Evolutionary conservation across 192 early-diverging fungal species (phyloP).

Genomic region (Diversispora eburnea): DNA sequence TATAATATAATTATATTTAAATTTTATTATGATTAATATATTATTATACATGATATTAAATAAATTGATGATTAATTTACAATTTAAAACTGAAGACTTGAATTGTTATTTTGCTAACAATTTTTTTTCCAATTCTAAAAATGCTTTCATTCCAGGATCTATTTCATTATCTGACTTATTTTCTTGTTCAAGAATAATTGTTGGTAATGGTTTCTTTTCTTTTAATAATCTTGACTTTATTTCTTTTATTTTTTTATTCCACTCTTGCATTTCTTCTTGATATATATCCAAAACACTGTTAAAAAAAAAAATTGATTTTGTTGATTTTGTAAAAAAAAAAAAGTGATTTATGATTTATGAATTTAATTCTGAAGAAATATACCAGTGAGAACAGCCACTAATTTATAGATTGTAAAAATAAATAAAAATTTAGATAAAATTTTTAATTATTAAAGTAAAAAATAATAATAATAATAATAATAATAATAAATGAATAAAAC

Average conservation of each 20-base stretch:
- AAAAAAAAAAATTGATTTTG: neutral
- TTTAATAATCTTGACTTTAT: constrained; percentile 1
- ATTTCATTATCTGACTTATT: constrained; percentile 32
- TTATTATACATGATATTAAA: too few species aligned
- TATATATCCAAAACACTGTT: constrained; percentile 24
- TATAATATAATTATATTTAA: too few species aligned
- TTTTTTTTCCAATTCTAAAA: constrained; percentile 47
- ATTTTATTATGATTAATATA: too few species aligned
- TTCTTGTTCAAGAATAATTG: neutral
- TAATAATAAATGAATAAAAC: neutral
- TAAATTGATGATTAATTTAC: too few species aligned
- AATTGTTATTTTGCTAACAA: constrained; percentile 10
- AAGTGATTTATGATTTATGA: neutral
- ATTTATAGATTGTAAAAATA: too few species aligned
- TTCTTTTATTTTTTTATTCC: constrained; percentile 6
- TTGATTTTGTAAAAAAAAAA: neutral
- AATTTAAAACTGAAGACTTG: too few species aligned
- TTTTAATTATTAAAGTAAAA: too few species aligned
- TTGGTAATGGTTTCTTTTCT: constrained; percentile 15
- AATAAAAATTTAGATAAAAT: too few species aligned
- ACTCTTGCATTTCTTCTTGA: constrained; percentile 15
- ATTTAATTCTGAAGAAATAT: neutral
- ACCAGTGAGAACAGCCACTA: constrained; percentile 20
- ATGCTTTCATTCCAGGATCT: constrained; percentile 53
- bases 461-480: too few species aligned